Evolutionary conservation across 1,284 basidiomycete genomes (phyloP), one percentile per base, ranked within the genome.

Genomic region (Tilletiopsis washingtonensis): DNA sequence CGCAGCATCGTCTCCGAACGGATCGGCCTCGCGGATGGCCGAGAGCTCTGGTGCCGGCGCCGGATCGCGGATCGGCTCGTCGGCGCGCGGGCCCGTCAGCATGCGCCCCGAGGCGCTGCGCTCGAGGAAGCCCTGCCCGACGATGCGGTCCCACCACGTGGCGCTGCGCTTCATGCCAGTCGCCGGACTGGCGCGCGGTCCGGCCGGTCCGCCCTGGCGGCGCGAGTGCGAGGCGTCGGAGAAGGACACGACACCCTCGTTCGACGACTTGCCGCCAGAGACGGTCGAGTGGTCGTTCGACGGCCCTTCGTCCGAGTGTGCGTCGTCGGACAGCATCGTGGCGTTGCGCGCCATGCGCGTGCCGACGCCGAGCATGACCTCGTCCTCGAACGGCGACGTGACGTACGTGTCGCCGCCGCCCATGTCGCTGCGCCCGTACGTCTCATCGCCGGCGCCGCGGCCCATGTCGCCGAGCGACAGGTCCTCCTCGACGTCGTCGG

Each of bases 131-230:
- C 56, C 54, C 40, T 48, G 56, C 36, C 56, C 57, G 60, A 67
- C 59, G 54, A 69, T 59, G 5, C 62, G 55, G 37, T 59, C 62
- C 66, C 66, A 69, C 66, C 66, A 69, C 1, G 64, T 65, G 2
- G 56, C 49, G 39, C 59, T 62, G 26, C 66, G 57, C 25, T 53
- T 56, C 39, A 68, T 62, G 17, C 32, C 32, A 12, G 48, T 20
- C 14, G 25, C 15, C 2, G 48, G 48, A 5, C 26, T 25, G 3
- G 43, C 15, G 21, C 37, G 48, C 23, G 48, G 40, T n/a, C 47
- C 47, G 4, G 15, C 12, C 17, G 47, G 47, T 12, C 40, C 44
- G 34, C n/a, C 27, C 25, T 15, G 43, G 15, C 24, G 26, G 5
- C 42, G 39, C 9, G 43, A 43, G 6, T 29, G 19, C 15, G n/a